Base-by-base conservation (phyloP, 108 stramenopile species). In the Nitzschia inconspicua region DNA sequence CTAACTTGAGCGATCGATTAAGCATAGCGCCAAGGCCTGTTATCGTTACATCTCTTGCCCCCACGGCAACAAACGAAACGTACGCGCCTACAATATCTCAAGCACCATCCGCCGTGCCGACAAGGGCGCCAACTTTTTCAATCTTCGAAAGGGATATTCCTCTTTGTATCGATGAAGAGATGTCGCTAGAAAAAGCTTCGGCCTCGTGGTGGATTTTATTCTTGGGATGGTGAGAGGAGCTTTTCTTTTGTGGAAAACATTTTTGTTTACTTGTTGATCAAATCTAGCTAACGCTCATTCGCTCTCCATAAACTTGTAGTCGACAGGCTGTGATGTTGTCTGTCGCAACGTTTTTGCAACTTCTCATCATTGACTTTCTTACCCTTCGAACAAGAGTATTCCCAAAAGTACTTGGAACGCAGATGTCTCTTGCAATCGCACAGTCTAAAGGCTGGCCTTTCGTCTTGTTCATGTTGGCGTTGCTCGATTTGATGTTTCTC, bases 401-500 rank as follows among this genome's bases (percentile, higher is more conserved):
- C 19, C 54, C 70, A 19, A 37, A 28, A 26, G 11, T 66, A 4
- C 2, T 66, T 18, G 69, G 69, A n/a, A 65, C 72, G 3, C 30
- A 34, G 10, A 3, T 72, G 10, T 55, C 76, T 0, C 49, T 82
- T 5, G 27, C 73, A 5, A 25, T 77, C 16, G 68, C 69, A 3
- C 75, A 73, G 52, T 49, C 72, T 14, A 73, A 74, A 37, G 81
- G 81, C 20, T 82, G 73, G 73, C 81, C 81, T 10, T 77, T 59
- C 36, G 9, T 70, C 0, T 26, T 74, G 10, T 55, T 65, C 14
- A 57, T 64, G 18, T 83, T 76, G 82, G 69, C 68, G 22, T 22
- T 75, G 0, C 60, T 60, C 13, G 66, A 78, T 46, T 60, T 75
- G 25, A 14, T 44, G 1, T 19, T 83, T 7, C 49, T 75, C 14